Evolutionary conservation across 768 basidiomycete species (phyloP).

Genomic region (Pleurotus djamor): DNA sequence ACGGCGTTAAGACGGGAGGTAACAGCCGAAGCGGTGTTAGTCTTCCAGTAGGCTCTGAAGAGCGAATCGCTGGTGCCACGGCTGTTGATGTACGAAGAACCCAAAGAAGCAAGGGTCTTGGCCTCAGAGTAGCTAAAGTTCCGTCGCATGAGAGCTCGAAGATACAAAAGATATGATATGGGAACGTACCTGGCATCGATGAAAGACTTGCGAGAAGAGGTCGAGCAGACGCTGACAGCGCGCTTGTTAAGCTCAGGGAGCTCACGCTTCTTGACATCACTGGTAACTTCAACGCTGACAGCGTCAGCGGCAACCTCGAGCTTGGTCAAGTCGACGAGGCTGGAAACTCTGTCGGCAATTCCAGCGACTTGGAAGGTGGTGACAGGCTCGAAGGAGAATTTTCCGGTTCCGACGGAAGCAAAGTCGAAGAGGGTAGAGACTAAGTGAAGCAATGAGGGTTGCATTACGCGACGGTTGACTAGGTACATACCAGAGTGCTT

Average conservation of each 20-base stretch:
- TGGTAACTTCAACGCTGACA: slow-evolving; percentile 31
- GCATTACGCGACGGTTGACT: too few relatives aligned
- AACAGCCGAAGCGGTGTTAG: slow-evolving; percentile 29
- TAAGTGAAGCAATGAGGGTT: slow-evolving; percentile 7
- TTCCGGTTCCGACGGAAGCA: slow-evolving; percentile 32
- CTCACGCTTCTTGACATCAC: slow-evolving; percentile 30
- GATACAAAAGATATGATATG: too few relatives aligned
- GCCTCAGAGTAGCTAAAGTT: slow-evolving; percentile 32
- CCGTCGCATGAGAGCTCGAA: not conserved
- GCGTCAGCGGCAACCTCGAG: slow-evolving; percentile 21
- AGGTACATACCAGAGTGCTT: slow-evolving; percentile 28
- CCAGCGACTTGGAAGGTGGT: slow-evolving; percentile 32
- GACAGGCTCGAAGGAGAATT: slow-evolving; percentile 37
- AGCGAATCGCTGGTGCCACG: slow-evolving; percentile 32
- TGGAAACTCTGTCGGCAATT: slow-evolving; percentile 13
- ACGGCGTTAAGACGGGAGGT: slow-evolving; percentile 33
- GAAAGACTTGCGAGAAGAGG: slow-evolving; percentile 28
- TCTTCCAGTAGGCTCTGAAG: slow-evolving; percentile 37
- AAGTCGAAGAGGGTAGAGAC: slow-evolving; percentile 43
- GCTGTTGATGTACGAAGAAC: slow-evolving; percentile 31
- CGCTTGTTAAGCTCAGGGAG: slow-evolving; percentile 28
- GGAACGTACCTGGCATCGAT: slow-evolving; percentile 31
- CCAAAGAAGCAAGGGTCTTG: slow-evolving; percentile 31
- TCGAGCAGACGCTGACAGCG: slow-evolving; percentile 35
- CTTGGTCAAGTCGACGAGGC: slow-evolving; percentile 19